Evolutionary conservation across 495 filamentous ascomycete genomes (phyloP).

Genomic region (Neurospora africana): DNA sequence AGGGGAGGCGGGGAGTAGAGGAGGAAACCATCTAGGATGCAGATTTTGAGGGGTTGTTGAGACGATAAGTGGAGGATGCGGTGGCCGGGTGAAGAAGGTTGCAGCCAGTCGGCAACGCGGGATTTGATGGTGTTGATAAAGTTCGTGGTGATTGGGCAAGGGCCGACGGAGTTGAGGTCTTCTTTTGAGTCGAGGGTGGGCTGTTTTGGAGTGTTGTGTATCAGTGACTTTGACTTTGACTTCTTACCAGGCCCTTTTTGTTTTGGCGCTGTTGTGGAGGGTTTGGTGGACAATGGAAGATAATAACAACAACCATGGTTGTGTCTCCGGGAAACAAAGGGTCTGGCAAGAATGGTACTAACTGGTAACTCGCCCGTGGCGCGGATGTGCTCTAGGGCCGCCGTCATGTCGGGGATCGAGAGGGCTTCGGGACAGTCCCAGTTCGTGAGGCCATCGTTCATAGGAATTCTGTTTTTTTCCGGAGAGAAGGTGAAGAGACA

Average conservation of each 20-base stretch:
- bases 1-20: slow-evolving; percentile 47
- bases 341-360: slow-evolving; percentile 9
- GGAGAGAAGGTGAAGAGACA: not conserved
- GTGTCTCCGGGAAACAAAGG: slow-evolving; percentile 11
- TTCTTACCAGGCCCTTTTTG: not conserved
- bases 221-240: slow-evolving; percentile 27
- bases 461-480: slow-evolving; percentile 29
- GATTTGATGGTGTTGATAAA: slow-evolving; percentile 27
- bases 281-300: not conserved
- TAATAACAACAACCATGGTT: slow-evolving; percentile 9
- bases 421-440: slow-evolving; percentile 79
- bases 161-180: slow-evolving; percentile 57
- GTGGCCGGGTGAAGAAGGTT: slow-evolving; percentile 24
- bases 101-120: slow-evolving; percentile 32
- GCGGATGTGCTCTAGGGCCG: slow-evolving; percentile 52
- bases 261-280: not conserved
- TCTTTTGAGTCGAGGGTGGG: slow-evolving; percentile 58
- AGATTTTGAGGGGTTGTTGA: slow-evolving; percentile 26
- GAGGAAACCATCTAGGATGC: slow-evolving; percentile 73
- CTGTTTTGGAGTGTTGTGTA: slow-evolving; percentile 19
- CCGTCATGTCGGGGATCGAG: slow-evolving; percentile 51
- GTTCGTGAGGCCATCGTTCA: slow-evolving; percentile 53
- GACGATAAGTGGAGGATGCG: slow-evolving; percentile 40
- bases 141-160: slow-evolving; percentile 32
- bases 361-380: slow-evolving; percentile 54